Evolutionary conservation across 2,329 filamentous ascomycete genomes (phyloP), one percentile per base, ranked within the genome.

Genomic region (Cladophialophora exuberans): DNA sequence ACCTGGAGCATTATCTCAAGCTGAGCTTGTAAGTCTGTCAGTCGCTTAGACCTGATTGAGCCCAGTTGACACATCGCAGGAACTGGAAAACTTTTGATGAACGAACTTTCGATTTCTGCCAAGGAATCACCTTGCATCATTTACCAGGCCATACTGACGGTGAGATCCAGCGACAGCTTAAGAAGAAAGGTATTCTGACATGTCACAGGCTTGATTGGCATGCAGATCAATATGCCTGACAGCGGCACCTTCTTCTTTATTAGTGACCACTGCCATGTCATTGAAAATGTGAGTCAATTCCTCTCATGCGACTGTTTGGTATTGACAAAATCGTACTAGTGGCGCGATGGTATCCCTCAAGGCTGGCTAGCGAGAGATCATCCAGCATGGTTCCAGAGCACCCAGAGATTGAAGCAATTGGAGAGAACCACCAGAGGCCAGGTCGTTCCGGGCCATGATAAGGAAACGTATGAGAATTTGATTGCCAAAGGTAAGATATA

Each of bases 11-110:
- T 48, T 64, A 64, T 46, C 56, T 64, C 20, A 60, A 64, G 30
- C 33, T 64, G 38, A 54, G 56, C 43, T 53, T 64, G 62, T 63
- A 54, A 38, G 61, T 57, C n/a, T 31, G 13, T 3, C 13, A 6
- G 5, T 36, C 15, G n/a, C 5, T 23, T 22, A 28, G 13, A 6
- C 9, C 15, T 20, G n/a, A n/a, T 23, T 36, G 10, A 13, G 11
- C 39, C 26, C 22, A 17, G n/a, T 54, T 60, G 26, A 60, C 35
- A 22, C n/a, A 31, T 13, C 2, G 20, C 28, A 57, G 57, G 31
- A 64, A 62, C 48, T 64, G 62, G 62, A 62, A 64, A 33, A 64
- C 62, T 6, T 64, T 62, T 43, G 60, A 64, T 39, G 62, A 64
- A 11, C 57, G 53, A 30, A 61, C 55, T 2, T 58, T 64, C 47